Base-by-base conservation (phyloP, 768 basidiomycete genomes). In the Cyclocybe cylindracea region DNA sequence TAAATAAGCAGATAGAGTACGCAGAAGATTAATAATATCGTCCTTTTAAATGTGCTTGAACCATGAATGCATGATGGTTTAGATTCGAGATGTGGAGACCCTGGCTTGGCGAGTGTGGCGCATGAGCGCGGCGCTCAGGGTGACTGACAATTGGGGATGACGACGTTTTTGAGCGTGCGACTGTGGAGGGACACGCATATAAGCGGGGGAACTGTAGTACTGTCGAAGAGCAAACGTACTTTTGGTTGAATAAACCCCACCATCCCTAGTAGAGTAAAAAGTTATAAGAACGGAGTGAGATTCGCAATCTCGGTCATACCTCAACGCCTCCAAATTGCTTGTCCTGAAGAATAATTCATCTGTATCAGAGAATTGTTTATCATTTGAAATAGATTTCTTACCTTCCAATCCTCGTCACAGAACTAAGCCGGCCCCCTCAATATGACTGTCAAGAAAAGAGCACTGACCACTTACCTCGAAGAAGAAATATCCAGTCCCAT, bases 401-500 rank as follows among this genome's bases (percentile, higher is more conserved):
- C 83, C 76, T 94, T 92, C 92, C 91, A 94, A 32, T 74, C 69
- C 67, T 94, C 89, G 62, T 95, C 92, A 54, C 81, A 84, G 64
- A 76, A 85, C 79, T 91, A 66, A 46, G 37, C 18, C n/a, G 35
- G 19, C 10, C 24, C 9, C 7, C 6, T 35, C 5, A 10, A 8
- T 36, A 16, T n/a, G 38, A 54, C 18, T 9, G 51, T 38, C 48
- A 40, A 24, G 41, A 7, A 31, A 41, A 34, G 24, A 48, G 13
- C 24, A 24, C 24, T 24, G 24, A 36, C 4, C 35, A 68, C 76
- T 10, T 42, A 82, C 82, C 77, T 89, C 89, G 53, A 93, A 92
- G 75, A 82, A 95, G 80, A 94, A 97, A 72, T 96, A 96, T 11
- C 82, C 75, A 1, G 90, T 94, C 10, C 81, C 80, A 55, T 94